Percentiles rank a stretch among this genome's conserved stretches.
Conservation (phyloP, 371 early-diverging fungal genomes). For the Lichtheimia hyalospora region DNA sequence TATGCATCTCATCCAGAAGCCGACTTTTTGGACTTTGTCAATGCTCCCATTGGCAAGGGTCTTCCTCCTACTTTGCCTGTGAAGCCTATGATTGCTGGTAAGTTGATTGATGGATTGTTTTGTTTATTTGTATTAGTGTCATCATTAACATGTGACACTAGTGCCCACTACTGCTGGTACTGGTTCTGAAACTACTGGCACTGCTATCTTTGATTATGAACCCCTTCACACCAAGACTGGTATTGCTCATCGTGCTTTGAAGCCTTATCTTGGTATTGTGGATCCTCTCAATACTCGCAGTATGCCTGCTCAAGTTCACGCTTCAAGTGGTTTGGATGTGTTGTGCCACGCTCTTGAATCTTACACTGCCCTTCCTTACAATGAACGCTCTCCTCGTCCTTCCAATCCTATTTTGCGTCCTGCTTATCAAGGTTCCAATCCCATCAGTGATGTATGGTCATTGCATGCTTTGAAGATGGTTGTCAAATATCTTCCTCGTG, state of each 20-base stretch:
- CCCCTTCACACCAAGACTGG: slow-evolving; percentile 88
- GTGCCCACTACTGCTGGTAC: slow-evolving; percentile 86
- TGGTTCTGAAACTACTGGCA: slow-evolving; percentile 92
- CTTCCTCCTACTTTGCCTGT: slow-evolving; percentile 70
- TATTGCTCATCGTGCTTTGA: slow-evolving; percentile 84
- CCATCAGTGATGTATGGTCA: slow-evolving; percentile 92
- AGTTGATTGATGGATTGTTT: not conserved
- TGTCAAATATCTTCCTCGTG: slow-evolving; percentile 76
- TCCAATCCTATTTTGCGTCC: slow-evolving; percentile 82
- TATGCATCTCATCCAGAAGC: slow-evolving; percentile 82
- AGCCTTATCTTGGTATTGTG: slow-evolving; percentile 85
- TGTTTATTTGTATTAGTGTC: too few relatives aligned
- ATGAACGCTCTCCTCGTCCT: slow-evolving; percentile 80
- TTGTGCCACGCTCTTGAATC: slow-evolving; percentile 90
- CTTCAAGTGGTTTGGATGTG: slow-evolving; percentile 88
- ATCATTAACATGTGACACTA: slow-evolving; percentile 15
- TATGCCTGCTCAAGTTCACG: slow-evolving; percentile 85
- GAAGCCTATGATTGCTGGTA: slow-evolving; percentile 81
- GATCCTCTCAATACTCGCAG: slow-evolving; percentile 87
- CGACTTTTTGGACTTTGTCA: slow-evolving; percentile 90
- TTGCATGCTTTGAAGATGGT: slow-evolving; percentile 81
- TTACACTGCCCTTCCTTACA: slow-evolving; percentile 89
- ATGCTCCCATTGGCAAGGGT: slow-evolving; percentile 92
- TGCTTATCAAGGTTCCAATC: slow-evolving; percentile 91
- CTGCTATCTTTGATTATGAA: slow-evolving; percentile 89